Evolutionary conservation across 2,329 filamentous ascomycete genomes (phyloP), one percentile per base, ranked within the genome.

Genomic region (Penicillium occitanis): DNA sequence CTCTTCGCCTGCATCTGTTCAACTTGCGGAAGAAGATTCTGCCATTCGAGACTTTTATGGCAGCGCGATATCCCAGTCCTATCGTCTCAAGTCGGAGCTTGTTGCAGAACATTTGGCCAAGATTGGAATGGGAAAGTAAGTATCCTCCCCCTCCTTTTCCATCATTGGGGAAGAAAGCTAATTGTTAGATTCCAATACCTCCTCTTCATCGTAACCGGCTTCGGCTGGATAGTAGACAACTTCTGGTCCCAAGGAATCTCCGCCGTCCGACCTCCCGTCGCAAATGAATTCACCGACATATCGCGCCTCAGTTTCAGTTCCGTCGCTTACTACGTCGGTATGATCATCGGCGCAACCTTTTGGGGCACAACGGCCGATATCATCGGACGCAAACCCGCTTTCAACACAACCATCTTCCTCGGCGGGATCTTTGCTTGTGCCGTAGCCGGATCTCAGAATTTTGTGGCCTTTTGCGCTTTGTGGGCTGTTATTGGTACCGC

Each of bases 221-320:
- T 90, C 69, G 88, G 88, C 28, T 91, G 88, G 88, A 87, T 88
- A 5, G 85, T 85, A 58, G 88, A 91, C 75, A 90, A 90, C 44
- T 72, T 76, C 57, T 22, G 68, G 48, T 74, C 73, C 0, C 75
- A 77, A 67, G 75, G 73, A 1, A 73, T 76, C 51, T 69, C 69
- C 6, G 72, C 71, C 13, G 70, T 75, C 3, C 74, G 74, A 7
- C 73, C 73, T 1, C 71, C 73, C 1, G 73, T 75, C 10, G 44
- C 71, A 28, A 68, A 70, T 48, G 74, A 76, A 33, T 73, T 75
- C 44, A 58, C 67, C 0, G 71, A 70, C 7, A 73, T 74, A 7
- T 64, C 64, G 0, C 69, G 70, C 48, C 70, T 72, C 61, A 76
- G 74, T 64, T 76, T 73, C 46, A 75, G 74, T 50, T 75, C 78